Evolutionary conservation across 352 stramenopile genomes (phyloP), one percentile per base, ranked within the genome.

Genomic region (Pythium brachiatum): DNA sequence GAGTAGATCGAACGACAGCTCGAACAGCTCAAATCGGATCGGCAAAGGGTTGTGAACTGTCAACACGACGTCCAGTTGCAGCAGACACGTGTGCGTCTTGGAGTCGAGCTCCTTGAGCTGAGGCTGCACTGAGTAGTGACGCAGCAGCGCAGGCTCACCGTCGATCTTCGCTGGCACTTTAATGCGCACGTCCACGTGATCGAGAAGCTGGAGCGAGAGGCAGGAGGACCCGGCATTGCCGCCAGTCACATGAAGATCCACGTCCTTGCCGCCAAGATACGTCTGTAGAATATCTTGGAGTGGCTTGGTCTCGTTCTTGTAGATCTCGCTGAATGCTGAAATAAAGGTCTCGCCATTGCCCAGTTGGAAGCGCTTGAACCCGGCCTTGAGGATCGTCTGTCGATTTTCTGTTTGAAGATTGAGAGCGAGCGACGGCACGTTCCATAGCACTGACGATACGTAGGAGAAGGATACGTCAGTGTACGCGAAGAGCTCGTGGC

Each of bases 391-490:
- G 18, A 94, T 86, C 9, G 69, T 79, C 41, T 86, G 46, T 1
- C 65, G 63, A 2, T 56, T 26, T 11, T 57, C 69, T 15, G 69
- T 83, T 38, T 77, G 59, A 21, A 95, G 68, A 4, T 76, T 62
- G 3, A 95, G 62, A 21, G 77, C 76, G 31, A 95, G 70, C 11
- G 85, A 79, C 9, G 83, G 86, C 7, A 95, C 23, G n/a, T 92
- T 91, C 82, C 83, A 95, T 9, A 89, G 39, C 26, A 93, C 62
- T 7, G 56, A 64, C 12, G 86, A 87, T 0, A 46, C 51, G 62
- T 90, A 92, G 32, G 79, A 63, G 46, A 94, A 92, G 31, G 79
- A 80, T 18, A 93, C 82, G 57, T 93, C 84, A 3, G 86, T 91
- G 48, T 86, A 95, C 13, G 85, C 82, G 56, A 92, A 92, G 9